Evolutionary conservation across 2,329 filamentous ascomycete species (phyloP).

Genomic region (Penicillium olsonii): DNA sequence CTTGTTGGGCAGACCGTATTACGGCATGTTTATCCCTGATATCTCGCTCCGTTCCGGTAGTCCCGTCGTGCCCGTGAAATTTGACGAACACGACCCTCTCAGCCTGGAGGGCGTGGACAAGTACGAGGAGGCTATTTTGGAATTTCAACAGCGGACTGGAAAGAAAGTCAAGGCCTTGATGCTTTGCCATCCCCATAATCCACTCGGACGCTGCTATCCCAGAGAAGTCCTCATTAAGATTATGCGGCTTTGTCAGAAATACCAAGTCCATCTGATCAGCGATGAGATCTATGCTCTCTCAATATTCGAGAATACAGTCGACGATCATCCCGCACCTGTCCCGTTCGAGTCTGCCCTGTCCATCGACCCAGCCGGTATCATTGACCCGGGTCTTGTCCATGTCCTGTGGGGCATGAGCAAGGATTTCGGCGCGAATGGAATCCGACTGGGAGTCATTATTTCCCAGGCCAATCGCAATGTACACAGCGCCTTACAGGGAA

Average conservation of each 20-base stretch:
- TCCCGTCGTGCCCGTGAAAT: conserved; percentile 47
- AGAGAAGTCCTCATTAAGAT: conserved; percentile 43
- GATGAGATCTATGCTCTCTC: conserved; percentile 63
- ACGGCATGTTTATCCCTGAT: conserved; percentile 53
- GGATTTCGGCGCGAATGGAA: conserved; percentile 60
- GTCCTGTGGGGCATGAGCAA: conserved; percentile 51
- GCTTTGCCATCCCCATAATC: conserved; percentile 56
- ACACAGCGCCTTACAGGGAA: conserved; percentile 40
- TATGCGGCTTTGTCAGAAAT: conserved; percentile 52
- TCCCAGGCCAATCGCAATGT: conserved; percentile 49
- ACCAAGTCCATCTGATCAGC: conserved; percentile 56
- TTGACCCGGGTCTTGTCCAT: conserved; percentile 55
- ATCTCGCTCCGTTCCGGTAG: conserved; percentile 46
- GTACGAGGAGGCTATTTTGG: conserved; percentile 49
- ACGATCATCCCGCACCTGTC: conserved; percentile 17
- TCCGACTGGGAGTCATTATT: conserved; percentile 55
- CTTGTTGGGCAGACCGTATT: conserved; percentile 41
- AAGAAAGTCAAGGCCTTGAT: conserved; percentile 51
- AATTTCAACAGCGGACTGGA: conserved; percentile 38
- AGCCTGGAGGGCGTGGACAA: conserved; percentile 40
- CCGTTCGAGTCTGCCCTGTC: conserved; percentile 52
- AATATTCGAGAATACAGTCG: conserved; percentile 47
- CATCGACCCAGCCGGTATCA: conserved; percentile 46
- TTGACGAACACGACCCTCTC: conserved; percentile 49
- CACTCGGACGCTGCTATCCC: conserved; percentile 53